Base-by-base conservation (phyloP, 1,284 basidiomycete species). In the Pseudomicrostroma phylloplanum region DNA sequence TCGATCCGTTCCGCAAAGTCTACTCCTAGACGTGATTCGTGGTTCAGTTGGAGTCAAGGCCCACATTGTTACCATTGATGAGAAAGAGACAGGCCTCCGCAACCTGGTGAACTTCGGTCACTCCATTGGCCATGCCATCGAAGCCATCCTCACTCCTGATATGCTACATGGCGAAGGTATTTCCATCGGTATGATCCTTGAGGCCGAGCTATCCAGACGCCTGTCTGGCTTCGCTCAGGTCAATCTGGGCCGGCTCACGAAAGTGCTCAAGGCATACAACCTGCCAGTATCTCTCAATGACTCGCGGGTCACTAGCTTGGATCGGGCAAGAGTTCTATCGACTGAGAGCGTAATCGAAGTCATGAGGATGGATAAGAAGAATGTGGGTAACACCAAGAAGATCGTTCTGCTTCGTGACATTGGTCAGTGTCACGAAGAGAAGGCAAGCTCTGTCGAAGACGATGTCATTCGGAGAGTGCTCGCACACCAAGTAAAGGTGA, bases 351-450 rank as follows among this genome's bases (percentile, higher is more conserved):
- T 99, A 15, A 84, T 98, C 54, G 92, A 97, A 80, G 90, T 96
- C 77, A 87, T 87, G 85, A 85, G 85, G 67, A 88, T 98, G 65
- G 94, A 99, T 85, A 98, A 99, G 85, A 98, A 99, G 85, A 98
- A 98, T 80, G 88, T 87, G 62, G 94, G 60, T 75, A 85, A 61
- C 48, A 86, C 88, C 72, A 96, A 96, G 83, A 96, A 96, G 82
- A 86, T 98, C 65, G 96, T 98, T 55, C 84, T 98, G 41, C 85
- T 98, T 40, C 88, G 87, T 49, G 85, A 87, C 64, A 96, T 98
- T 69, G 96, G 96, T 51, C 88, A 88, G 73, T 96, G 92, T 0
- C 88, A 88, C 75, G 94, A 99, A 81, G 88, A 89, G 71, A 90
- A 89, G 80, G 96, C 94, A 0, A 92, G 90, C 1, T 86, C 86